Evolutionary conservation across 257 asterid species (phyloP), one percentile per base, ranked within the genome.

Genomic region (Solanum rostratum): DNA sequence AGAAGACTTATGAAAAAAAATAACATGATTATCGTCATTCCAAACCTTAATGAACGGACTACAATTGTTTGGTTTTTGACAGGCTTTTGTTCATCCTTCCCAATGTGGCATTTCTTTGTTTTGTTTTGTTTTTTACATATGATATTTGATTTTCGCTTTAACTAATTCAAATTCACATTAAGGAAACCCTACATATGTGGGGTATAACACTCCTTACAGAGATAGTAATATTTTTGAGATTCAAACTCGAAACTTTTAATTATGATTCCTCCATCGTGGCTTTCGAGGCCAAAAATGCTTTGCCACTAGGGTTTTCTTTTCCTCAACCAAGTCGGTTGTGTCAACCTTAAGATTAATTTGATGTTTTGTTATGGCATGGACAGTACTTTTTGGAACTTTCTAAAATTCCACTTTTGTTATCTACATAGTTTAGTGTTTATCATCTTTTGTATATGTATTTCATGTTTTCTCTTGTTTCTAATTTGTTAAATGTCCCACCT

Each of bases 401-500:
- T 74, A 46, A 10, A 24, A 45, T 46, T 74, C 60, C 81, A 43
- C 20, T 74, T 10, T 7, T 30, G 43, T 24, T 22, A 1, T 73
- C 55, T n/a, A 7, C 60, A 46, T 22, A 27, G n/a, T 16, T 68
- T 82, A 39, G 57, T 73, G 13, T 45, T 43, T 7, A 74, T 45
- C 41, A 22, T 45, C 41, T 73, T n/a, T 39, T 70, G 8, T 45
- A 73, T 41, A 22, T 45, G 81, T 41, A 45, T 22, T 73, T 45
- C 55, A 71, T 71, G 2, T 41, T 43, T 41, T 19, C 33, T 71
- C 55, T 19, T 10, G 30, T 39, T 60, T 80, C 8, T 33, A 29
- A 45, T 82, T 43, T 87, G 68, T 49, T 60, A n/a, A n/a, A 41
- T 85, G 85, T 85, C 85, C 85, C 81, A 22, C n/a, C 57, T 6